Evolutionary conservation across 2,329 filamentous ascomycete species (phyloP).

Genomic region (Pezicula radicicola): DNA sequence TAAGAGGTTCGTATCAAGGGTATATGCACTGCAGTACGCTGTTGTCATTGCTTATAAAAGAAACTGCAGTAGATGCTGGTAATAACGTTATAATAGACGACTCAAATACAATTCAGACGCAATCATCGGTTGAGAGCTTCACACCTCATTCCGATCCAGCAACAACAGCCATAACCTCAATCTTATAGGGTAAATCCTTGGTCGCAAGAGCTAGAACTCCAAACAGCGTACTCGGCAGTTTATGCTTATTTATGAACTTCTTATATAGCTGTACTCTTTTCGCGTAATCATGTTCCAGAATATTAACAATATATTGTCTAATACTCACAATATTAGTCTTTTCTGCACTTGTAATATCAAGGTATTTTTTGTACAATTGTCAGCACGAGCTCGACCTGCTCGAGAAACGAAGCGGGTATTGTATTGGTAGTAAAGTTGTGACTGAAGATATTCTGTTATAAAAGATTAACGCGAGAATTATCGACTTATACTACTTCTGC

Average conservation of each 20-base stretch:
- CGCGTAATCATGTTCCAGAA: constrained; percentile 1
- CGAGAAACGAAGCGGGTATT: not conserved
- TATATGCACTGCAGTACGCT: no score
- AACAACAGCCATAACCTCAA: constrained; percentile 8
- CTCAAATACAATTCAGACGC: no score
- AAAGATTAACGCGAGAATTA: no score
- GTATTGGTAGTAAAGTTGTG: not conserved
- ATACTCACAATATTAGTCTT: constrained; percentile 6
- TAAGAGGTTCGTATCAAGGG: no score
- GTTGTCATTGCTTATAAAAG: no score
- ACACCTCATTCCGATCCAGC: not conserved
- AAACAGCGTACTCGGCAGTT: constrained; percentile 6
- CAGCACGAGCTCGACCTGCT: not conserved
- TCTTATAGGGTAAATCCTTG: constrained; percentile 5
- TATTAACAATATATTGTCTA: constrained; percentile 6
- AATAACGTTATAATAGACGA: no score
- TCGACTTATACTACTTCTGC: no score
- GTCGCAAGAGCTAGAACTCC: constrained; percentile 4
- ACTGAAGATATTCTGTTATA: no score
- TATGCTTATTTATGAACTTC: constrained; percentile 8
- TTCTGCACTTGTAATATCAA: constrained; percentile 3
- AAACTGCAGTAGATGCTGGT: no score
- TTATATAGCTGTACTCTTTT: constrained; percentile 4
- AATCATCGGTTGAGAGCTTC: no score
- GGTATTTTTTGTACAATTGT: constrained; percentile 5